Percentiles rank a stretch among this genome's conserved stretches.
These are phyloP conservation scores for Nigrospora sphaerica DNA, from an alignment of 2,329 filamentous ascomycete species.

Conservation along the genomic window DNA sequence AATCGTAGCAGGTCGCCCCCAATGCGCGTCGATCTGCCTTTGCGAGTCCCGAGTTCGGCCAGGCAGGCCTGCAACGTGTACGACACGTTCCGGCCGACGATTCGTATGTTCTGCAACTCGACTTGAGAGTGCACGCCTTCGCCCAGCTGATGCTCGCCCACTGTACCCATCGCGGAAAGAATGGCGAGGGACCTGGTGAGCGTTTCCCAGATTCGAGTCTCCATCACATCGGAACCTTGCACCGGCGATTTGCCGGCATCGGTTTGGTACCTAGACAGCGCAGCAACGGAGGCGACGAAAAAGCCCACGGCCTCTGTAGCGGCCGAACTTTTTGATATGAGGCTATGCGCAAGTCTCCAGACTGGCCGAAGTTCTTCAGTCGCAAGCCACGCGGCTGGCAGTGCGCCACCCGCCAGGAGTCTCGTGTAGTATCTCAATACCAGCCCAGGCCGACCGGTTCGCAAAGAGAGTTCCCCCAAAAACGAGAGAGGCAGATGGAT, in stretches of 20 bases:
- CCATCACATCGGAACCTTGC: conserved; percentile 8
- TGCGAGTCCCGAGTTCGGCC: conserved; percentile 1
- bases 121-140: conserved; percentile 5
- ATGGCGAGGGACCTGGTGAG: conserved; percentile 33
- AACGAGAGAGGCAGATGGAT: conserved; percentile 22
- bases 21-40: conserved; percentile 1
- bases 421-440: conserved; percentile 28
- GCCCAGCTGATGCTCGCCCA: conserved; percentile 15
- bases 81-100: conserved; percentile 14
- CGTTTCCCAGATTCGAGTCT: conserved; percentile 23
- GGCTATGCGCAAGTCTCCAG: conserved; percentile 31
- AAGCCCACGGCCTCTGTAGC: conserved; percentile 29
- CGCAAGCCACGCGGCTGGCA: conserved; percentile 37
- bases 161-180: conserved; percentile 22
- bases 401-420: conserved; percentile 23
- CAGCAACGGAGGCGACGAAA: conserved; percentile 23
- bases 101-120: conserved; percentile 9
- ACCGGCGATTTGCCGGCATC: conserved; percentile 3
- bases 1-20: conserved; percentile 1
- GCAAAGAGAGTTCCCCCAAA: conserved; percentile 24
- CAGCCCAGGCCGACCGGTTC: conserved; percentile 21
- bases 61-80: conserved; percentile 3
- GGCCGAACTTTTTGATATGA: conserved; percentile 21
- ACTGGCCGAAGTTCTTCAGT: conserved; percentile 30
- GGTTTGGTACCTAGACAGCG: conserved; percentile 19